Evolutionary conservation across 1,284 basidiomycete species (phyloP), one percentile per base, ranked within the genome.

Genomic region (Athelia sp.): DNA sequence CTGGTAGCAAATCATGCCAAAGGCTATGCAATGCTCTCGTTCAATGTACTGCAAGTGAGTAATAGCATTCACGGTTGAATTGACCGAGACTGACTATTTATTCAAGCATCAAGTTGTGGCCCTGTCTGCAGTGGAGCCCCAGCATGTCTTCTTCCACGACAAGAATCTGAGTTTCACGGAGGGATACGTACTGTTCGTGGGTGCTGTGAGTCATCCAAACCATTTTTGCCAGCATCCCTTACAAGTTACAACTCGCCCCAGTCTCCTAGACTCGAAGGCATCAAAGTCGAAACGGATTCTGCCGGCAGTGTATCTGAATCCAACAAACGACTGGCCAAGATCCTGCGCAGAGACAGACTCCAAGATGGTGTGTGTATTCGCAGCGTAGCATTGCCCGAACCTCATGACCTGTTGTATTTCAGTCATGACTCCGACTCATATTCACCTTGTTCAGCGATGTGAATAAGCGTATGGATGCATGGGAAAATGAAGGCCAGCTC

Each of bases 131-230:
- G 63, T 66, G 21, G 59, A 63, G 24, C 59, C 59, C 13, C 59
- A 68, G 3, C 64, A 64, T 43, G 51, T 52, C 1, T 70, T 69
- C 53, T 68, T 69, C 47, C 58, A 62, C 31, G 57, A 60, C 32
- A 62, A 59, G 47, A 59, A 54, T 31, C 54, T 70, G n/a, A 50
- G 57, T 44, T 59, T 67, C 32, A 38, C 35, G 9, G 67, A 71
- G 54, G 70, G 69, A 6, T 71, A 69, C 45, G 60, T 58, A 35
- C 62, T 71, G 31, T 56, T 71, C 1, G 64, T 65, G 59, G 68
- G 64, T 15, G 64, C 54, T 18, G 62, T 61, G 43, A 51, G 60
- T 52, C 21, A 13, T n/a, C 15, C 3, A n/a, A 42, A 14, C 35
- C 22, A 10, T 10, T 22, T 9, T 24, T 9, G 15, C 10, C 43